phyloP scores from a whole-genome alignment of 192 early-diverging fungal genomes.

The Entrophospora sp. region DNA sequence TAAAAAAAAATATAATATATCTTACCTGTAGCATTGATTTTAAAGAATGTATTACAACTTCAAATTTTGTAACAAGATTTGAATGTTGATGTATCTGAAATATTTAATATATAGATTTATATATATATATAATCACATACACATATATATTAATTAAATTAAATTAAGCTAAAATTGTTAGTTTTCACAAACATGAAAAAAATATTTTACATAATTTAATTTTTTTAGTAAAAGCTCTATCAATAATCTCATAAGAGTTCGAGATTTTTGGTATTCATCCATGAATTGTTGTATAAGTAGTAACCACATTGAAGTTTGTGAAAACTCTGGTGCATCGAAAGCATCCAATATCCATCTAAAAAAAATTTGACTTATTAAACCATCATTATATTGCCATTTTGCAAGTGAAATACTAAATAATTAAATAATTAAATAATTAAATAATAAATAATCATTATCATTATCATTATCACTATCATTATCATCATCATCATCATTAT shows the following conservation, averaged over 20 bases:
- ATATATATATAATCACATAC: neutral
- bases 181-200: neutral
- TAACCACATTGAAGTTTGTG: slow-evolving; percentile 31
- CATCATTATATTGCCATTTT: slow-evolving; percentile 49
- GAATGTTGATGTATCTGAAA: neutral
- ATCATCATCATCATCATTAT: too few relatives aligned
- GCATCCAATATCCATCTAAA: slow-evolving; percentile 38
- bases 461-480: too few relatives aligned
- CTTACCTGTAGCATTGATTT: slow-evolving; percentile 41
- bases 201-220: slow-evolving; percentile 36
- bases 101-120: neutral
- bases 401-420: slow-evolving; percentile 41
- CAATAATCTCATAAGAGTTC: slow-evolving; percentile 42
- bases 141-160: too few relatives aligned
- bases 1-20: neutral
- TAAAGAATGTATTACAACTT: slow-evolving; percentile 25
- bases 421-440: too few relatives aligned
- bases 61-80: neutral
- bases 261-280: slow-evolving; percentile 40
- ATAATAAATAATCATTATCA: too few relatives aligned
- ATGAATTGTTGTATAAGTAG: slow-evolving; percentile 44
- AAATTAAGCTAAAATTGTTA: too few relatives aligned
- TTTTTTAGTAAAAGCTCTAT: slow-evolving; percentile 43
- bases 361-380: slow-evolving; percentile 42
- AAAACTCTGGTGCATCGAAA: slow-evolving; percentile 32